Conservation (phyloP, 2,329 filamentous ascomycete genomes). For the Fusarium brachygibbosum region DNA sequence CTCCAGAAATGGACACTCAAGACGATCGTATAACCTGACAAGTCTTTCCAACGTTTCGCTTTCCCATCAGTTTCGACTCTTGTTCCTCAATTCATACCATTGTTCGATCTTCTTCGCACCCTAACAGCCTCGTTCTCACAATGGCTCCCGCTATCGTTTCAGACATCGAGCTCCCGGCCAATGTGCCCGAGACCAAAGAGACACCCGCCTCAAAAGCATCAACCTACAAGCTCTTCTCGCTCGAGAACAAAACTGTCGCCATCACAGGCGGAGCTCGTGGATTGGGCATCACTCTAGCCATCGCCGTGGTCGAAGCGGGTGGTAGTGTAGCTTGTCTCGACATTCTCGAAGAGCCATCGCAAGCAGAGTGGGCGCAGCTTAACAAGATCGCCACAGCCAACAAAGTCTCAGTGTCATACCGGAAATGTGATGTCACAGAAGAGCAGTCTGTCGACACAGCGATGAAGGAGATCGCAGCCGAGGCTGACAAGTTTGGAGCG, state of each 20-base stretch:
- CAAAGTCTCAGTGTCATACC: constrained; percentile 56
- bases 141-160: constrained; percentile 50
- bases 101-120: not conserved
- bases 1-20: constrained; percentile 22
- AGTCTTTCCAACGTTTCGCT: not conserved
- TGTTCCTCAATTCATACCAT: not conserved
- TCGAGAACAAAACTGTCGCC: constrained; percentile 59
- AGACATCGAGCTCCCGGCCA: constrained; percentile 49
- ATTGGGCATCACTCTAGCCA: constrained; percentile 64
- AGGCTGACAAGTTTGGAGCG: constrained; percentile 50
- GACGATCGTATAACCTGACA: constrained; percentile 17
- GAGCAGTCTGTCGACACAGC: constrained; percentile 55
- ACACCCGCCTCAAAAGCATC: constrained; percentile 50
- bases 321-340: constrained; percentile 64
- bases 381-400: constrained; percentile 57
- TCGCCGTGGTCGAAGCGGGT: constrained; percentile 63
- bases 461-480: constrained; percentile 55
- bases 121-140: not conserved
- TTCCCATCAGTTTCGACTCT: not conserved
- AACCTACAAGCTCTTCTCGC: constrained; percentile 58
- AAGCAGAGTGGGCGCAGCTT: constrained; percentile 58
- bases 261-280: constrained; percentile 67
- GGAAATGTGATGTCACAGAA: constrained; percentile 62
- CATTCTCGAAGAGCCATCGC: constrained; percentile 56
- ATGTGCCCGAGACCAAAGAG: constrained; percentile 51